These are phyloP conservation scores for Botrytis fragariae DNA, from an alignment of 2,329 filamentous ascomycete genomes.

Conservation along the genomic window DNA sequence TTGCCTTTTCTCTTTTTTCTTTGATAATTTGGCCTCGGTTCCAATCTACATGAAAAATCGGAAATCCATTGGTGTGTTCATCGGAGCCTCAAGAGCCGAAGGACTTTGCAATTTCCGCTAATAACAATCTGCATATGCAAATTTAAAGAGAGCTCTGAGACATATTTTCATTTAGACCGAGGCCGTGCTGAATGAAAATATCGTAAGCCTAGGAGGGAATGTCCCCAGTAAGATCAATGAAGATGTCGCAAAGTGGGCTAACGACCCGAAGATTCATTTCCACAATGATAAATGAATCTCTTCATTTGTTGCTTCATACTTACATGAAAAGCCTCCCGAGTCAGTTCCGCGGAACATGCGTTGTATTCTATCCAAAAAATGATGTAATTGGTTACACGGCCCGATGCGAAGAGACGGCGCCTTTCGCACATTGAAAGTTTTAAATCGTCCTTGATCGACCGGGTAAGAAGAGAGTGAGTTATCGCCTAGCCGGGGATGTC, in stretches of 20 bases:
- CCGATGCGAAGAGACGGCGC: neutral
- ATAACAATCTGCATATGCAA: neutral
- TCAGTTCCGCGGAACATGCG: neutral
- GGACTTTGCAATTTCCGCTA: neutral
- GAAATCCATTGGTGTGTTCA: neutral
- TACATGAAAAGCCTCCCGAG: neutral
- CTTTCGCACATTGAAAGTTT: neutral
- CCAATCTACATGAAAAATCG: neutral
- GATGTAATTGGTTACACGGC: neutral
- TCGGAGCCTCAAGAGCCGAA: slow-evolving; percentile 6
- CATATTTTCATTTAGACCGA: neutral
- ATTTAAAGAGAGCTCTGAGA: neutral
- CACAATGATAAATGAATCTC: neutral
- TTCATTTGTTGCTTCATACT: neutral
- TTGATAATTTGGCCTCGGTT: neutral
- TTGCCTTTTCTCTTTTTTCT: neutral
- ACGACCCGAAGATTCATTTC: neutral
- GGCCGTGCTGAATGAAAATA: neutral
- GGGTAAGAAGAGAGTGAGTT: neutral
- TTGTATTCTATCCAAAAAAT: neutral
- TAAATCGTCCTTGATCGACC: neutral
- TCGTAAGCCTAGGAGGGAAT: neutral
- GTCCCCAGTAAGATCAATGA: neutral
- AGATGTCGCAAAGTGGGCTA: neutral
- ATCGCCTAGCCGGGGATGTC: neutral